phyloP scores from a whole-genome alignment of 805 yeast genomes.

The Teunomyces gatunensis region DNA sequence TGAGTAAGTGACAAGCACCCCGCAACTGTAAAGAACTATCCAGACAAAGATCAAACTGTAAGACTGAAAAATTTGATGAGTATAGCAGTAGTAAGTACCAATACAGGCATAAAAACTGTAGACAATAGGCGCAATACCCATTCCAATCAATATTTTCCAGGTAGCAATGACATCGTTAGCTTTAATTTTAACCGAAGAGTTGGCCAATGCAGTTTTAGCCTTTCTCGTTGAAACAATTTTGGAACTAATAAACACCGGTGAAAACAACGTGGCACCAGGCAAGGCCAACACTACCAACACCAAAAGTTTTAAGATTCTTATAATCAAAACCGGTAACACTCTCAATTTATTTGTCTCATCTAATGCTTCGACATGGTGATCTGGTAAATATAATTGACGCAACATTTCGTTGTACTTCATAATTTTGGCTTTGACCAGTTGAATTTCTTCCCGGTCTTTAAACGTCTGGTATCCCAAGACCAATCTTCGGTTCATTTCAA shows the following conservation, averaged over 20 bases:
- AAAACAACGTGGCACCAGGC: slow-evolving; percentile 85
- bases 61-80: slow-evolving; percentile 12
- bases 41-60: slow-evolving; percentile 39
- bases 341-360: slow-evolving; percentile 48
- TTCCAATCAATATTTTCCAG: slow-evolving; percentile 89
- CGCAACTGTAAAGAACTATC: slow-evolving; percentile 52
- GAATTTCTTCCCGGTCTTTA: slow-evolving; percentile 66
- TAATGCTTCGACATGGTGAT: slow-evolving; percentile 58
- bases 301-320: slow-evolving; percentile 56
- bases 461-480: slow-evolving; percentile 77
- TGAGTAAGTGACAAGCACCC: slow-evolving; percentile 78
- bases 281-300: slow-evolving; percentile 62
- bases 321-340: slow-evolving; percentile 51
- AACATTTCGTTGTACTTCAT: slow-evolving; percentile 64
- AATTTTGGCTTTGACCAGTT: slow-evolving; percentile 59
- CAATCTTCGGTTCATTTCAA: slow-evolving; percentile 87
- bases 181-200: slow-evolving; percentile 83
- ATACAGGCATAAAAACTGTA: slow-evolving; percentile 76
- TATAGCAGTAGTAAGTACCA: slow-evolving; percentile 41
- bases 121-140: slow-evolving; percentile 85
- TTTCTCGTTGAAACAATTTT: slow-evolving; percentile 70
- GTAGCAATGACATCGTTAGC: slow-evolving; percentile 96
- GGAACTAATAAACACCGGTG: slow-evolving; percentile 83
- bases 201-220: slow-evolving; percentile 76
- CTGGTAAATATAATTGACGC: slow-evolving; percentile 50